Base-by-base conservation (phyloP, 345 rosid species). In the Aurinia saxatilis region DNA sequence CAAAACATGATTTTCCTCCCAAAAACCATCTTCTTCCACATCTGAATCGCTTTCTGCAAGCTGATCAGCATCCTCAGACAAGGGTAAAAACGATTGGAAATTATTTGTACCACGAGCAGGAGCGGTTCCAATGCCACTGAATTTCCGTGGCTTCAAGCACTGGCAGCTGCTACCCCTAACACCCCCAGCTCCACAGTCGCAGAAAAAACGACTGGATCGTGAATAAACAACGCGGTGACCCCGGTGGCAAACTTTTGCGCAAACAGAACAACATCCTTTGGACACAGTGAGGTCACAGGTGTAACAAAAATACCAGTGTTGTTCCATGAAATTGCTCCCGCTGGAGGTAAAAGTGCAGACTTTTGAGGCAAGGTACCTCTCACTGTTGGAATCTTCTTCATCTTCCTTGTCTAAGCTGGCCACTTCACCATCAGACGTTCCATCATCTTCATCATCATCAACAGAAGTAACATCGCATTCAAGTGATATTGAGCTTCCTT, bases 131-230 rank as follows among this genome's bases (percentile, higher is more conserved):
- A 50, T 77, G 71, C 84, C 88, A 65, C 77, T 83, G 72, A 80
- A 84, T 78, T 93, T 87, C 33, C 97, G 91, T 57, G 97, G 96
- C 78, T 93, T 93, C 83, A 90, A 78, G 77, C 99, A 90, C 63
- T 87, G 97, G 62, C 99, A 93, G 79, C 75, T 87, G 82, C 90
- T 85, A 52, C 99, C 96, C 78, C 93, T 85, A 60, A 87, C 97
- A 75, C 99, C 99, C 51, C 97, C 99, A 8, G 97, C 99, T 79
- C 99, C 99, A 73, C 99, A 93, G 76, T 93, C 99, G 29, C 99
- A 93, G 73, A 93, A 93, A 72, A 93, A 93, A 2, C 99, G 81
- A 78, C 99, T 93, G 12, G 85, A 82, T 45, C 99, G 84, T 75
- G 99, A 93, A 77, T 93, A 93, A 65, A 90, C 99, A 73, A 93